phyloP scores from a whole-genome alignment of 345 rosid genomes.

The Citrus australasica region DNA sequence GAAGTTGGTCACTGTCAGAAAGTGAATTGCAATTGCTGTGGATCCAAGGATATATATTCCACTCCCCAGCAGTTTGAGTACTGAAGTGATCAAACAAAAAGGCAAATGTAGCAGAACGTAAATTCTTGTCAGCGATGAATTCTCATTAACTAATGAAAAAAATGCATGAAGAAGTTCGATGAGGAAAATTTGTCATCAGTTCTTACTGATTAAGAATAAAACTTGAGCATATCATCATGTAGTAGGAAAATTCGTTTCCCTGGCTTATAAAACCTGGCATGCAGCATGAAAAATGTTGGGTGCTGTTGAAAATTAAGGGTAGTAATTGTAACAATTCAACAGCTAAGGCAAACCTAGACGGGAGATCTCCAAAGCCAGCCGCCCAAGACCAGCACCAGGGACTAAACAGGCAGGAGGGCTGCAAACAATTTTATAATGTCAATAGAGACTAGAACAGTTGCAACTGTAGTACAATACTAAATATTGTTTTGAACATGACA shows the following conservation, averaged over 20 bases:
- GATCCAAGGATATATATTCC: slow-evolving; percentile 97
- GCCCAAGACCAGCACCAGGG: slow-evolving; percentile 99
- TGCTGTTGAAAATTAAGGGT: neutral
- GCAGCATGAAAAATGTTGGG: slow-evolving; percentile 18
- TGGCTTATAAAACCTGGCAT: slow-evolving; percentile 91
- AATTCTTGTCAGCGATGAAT: neutral
- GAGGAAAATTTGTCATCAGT: neutral
- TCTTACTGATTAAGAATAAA: slow-evolving; percentile 93
- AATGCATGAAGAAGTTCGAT: neutral
- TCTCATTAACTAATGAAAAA: neutral
- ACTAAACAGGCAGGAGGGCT: slow-evolving; percentile 93
- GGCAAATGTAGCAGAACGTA: neutral
- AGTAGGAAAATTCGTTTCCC: slow-evolving; percentile 98
- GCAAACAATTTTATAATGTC: slow-evolving; percentile 25
- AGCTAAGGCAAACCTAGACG: slow-evolving; percentile 58
- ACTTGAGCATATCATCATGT: slow-evolving; percentile 99
- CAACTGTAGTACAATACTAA: neutral
- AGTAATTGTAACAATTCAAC: neutral
- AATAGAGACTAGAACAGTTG: slow-evolving; percentile 11
- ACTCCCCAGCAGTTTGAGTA: slow-evolving; percentile 54
- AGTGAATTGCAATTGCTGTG: slow-evolving; percentile 95
- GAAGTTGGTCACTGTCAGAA: slow-evolving; percentile 87
- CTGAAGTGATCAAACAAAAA: slow-evolving; percentile 31
- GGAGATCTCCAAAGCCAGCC: slow-evolving; percentile 95
- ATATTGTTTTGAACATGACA: neutral